Conservation (phyloP, 2,329 filamentous ascomycete genomes). For the Trichoderma sp. region DNA sequence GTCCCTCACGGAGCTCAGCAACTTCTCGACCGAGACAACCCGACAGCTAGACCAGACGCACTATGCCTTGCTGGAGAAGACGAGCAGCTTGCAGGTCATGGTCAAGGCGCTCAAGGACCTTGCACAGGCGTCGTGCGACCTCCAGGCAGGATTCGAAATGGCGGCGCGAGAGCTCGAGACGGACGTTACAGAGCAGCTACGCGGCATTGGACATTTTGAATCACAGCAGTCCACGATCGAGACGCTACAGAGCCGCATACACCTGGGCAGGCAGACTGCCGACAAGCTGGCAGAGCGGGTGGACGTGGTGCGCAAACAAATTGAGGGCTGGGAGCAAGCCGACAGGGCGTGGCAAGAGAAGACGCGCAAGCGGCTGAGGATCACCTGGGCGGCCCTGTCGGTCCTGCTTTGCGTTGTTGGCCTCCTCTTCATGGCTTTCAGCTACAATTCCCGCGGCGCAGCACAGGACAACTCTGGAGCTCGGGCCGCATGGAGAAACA, state of each 20-base stretch:
- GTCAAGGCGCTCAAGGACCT: conserved; percentile 64
- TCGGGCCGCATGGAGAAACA: not conserved
- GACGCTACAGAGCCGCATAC: conserved; percentile 59
- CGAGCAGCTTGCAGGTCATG: conserved; percentile 60
- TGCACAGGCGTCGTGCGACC: conserved; percentile 56
- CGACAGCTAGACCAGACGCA: conserved; percentile 70
- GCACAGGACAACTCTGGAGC: conserved; percentile 1
- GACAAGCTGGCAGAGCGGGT: conserved; percentile 60
- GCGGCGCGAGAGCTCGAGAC: conserved; percentile 57
- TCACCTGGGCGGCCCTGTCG: conserved; percentile 60
- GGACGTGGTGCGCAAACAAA: conserved; percentile 57
- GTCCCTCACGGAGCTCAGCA: conserved; percentile 52
- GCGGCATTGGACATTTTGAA: conserved; percentile 59
- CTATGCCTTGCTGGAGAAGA: conserved; percentile 68
- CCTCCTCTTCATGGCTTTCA: conserved; percentile 39
- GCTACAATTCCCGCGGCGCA: conserved; percentile 22
- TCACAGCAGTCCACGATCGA: conserved; percentile 63
- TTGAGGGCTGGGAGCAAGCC: conserved; percentile 65
- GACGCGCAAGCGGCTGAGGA: conserved; percentile 59
- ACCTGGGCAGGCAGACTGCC: conserved; percentile 57
- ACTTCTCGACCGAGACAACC: conserved; percentile 60
- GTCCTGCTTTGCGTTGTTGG: conserved; percentile 46
- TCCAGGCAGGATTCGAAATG: conserved; percentile 56
- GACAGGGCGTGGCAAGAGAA: conserved; percentile 67
- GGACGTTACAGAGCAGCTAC: conserved; percentile 60